Conservation (phyloP, 2,329 filamentous ascomycete genomes). For the Orbilia blumenaviensis region DNA sequence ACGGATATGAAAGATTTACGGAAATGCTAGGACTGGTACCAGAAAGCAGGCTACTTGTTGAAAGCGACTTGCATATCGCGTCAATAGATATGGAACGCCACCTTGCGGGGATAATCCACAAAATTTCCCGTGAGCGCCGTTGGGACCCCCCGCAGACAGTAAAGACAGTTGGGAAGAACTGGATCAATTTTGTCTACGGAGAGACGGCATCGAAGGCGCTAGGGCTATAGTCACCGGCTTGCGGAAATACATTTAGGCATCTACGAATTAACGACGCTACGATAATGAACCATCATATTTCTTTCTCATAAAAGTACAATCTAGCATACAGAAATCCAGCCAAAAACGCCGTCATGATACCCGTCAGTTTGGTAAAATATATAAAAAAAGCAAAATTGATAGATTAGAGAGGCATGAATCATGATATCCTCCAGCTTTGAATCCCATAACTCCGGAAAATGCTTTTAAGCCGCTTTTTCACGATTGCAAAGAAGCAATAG, state of each 20-base stretch:
- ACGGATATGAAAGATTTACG: constrained; percentile 61
- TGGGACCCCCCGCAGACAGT: constrained; percentile 81
- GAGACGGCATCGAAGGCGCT: constrained; percentile 4
- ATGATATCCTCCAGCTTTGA: constrained; percentile 2
- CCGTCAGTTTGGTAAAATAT: constrained; percentile 17
- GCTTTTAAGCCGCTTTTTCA: constrained; percentile 14
- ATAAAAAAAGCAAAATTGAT: constrained; percentile 16
- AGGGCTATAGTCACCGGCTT: neutral
- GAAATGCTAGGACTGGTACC: constrained; percentile 78
- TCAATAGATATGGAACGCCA: constrained; percentile 80
- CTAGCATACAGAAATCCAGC: constrained; percentile 3
- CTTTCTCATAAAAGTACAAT: neutral
- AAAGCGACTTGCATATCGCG: constrained; percentile 88
- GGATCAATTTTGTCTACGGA: constrained; percentile 78
- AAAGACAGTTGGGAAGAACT: constrained; percentile 75
- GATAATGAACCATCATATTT: constrained; percentile 16
- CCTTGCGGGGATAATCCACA: constrained; percentile 78
- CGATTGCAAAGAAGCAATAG: constrained; percentile 7
- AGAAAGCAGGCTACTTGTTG: constrained; percentile 79
- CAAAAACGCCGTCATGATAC: constrained; percentile 32
- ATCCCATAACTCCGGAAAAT: constrained; percentile 45
- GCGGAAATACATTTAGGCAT: neutral
- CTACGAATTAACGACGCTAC: constrained; percentile 24
- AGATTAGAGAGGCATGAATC: constrained; percentile 8
- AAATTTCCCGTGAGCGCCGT: constrained; percentile 78